phyloP scores from a whole-genome alignment of 345 rosid species.

The Stellera chamaejasme region DNA sequence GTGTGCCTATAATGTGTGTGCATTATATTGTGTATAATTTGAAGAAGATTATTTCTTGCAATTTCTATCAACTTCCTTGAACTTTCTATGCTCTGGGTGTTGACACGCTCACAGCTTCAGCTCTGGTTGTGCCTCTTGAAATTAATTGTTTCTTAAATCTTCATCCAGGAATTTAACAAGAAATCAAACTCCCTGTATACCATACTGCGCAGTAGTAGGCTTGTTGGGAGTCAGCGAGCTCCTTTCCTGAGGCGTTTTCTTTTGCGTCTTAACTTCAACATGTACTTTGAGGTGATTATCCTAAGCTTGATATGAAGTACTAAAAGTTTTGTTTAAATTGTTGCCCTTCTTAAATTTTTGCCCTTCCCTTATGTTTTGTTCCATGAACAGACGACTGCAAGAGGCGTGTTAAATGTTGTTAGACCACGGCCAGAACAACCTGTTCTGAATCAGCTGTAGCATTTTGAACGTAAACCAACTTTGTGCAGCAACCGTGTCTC shows the following conservation, averaged over 20 bases:
- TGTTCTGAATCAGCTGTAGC: conserved; percentile 32
- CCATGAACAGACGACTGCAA: conserved; percentile 64
- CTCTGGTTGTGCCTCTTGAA: too few species aligned
- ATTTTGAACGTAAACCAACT: background rate
- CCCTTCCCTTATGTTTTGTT: conserved; percentile 4
- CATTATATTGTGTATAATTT: too few species aligned
- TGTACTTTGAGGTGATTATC: conserved; percentile 71
- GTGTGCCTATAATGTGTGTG: too few species aligned
- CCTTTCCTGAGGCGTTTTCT: conserved; percentile 93
- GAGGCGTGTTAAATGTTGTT: conserved; percentile 73
- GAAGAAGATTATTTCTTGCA: too few species aligned
- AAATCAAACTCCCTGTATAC: conserved; percentile 90
- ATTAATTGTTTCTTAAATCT: conserved; percentile 4
- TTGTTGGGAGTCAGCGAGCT: conserved; percentile 94
- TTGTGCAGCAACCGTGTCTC: background rate
- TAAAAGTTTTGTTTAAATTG: background rate
- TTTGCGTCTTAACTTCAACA: conserved; percentile 81
- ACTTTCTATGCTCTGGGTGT: too few species aligned
- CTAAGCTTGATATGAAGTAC: background rate
- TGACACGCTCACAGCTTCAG: too few species aligned
- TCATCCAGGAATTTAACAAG: conserved; percentile 82
- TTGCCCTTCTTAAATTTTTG: too few species aligned
- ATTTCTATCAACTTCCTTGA: too few species aligned
- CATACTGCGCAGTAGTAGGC: conserved; percentile 84
- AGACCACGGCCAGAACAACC: conserved; percentile 69